These are phyloP conservation scores for Pseudomassariella vexata DNA, from an alignment of 2,329 filamentous ascomycete genomes.

Conservation along the genomic window DNA sequence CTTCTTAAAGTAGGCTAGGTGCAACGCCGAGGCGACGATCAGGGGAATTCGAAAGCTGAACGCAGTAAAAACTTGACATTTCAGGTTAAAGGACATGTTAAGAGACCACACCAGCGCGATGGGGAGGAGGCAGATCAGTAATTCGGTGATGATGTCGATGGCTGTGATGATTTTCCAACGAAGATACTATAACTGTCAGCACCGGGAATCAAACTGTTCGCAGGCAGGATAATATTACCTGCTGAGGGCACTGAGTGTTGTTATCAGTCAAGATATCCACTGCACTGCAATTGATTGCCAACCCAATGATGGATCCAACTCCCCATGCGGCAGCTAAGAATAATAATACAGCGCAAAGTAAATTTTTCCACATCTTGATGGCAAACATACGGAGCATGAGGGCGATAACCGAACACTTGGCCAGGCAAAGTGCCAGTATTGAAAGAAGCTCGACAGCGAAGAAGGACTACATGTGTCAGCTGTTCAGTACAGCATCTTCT, in stretches of 20 bases:
- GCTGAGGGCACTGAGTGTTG: slow-evolving; percentile 5
- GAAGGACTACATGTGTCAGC: too few species aligned
- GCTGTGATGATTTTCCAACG: slow-evolving; percentile 2
- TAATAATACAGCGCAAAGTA: slow-evolving; percentile 9
- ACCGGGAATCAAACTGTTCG: too few species aligned
- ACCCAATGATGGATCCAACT: slow-evolving; percentile 5
- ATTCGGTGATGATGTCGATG: slow-evolving; percentile 10
- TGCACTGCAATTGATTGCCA: slow-evolving; percentile 5
- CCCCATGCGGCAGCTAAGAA: slow-evolving; percentile 8
- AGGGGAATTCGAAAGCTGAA: slow-evolving; percentile 16
- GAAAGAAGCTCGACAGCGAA: slow-evolving; percentile 7
- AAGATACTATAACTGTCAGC: neutral
- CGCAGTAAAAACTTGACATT: slow-evolving; percentile 12
- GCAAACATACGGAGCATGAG: slow-evolving; percentile 12
- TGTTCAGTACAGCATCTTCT: too few species aligned
- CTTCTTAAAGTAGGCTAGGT: slow-evolving; percentile 7
- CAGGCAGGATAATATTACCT: too few species aligned
- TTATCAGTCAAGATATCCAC: slow-evolving; percentile 5
- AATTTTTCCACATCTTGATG: too few species aligned
- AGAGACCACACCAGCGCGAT: slow-evolving; percentile 9
- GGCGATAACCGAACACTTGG: slow-evolving; percentile 13
- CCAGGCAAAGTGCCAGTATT: slow-evolving; percentile 8
- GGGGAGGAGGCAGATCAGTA: slow-evolving; percentile 11
- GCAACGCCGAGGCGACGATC: slow-evolving; percentile 8
- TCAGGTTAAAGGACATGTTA: slow-evolving; percentile 11